Base-by-base conservation (phyloP, 371 early-diverging fungal species). In the Choanephora cucurbitarum region DNA sequence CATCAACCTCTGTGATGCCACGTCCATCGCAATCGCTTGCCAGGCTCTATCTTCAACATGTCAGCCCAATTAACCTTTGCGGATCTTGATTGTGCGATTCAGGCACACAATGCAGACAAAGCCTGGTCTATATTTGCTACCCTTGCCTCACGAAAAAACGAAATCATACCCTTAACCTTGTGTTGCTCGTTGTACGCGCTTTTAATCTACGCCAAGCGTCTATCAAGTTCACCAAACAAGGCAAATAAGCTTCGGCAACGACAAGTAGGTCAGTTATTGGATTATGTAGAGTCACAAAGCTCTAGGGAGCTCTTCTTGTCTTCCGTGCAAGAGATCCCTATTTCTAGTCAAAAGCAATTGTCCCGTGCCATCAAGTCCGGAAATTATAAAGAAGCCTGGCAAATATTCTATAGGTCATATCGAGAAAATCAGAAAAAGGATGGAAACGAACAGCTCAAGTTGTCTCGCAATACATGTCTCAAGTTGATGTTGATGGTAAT, bases 71-170 rank as follows among this genome's bases (percentile, higher is more conserved):
- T 77, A 6, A 41, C 44, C 10, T 56, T 77, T 7, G 47, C 56
- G 1, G 66, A 79, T 57, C 62, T 79, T 6, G 79, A 73, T 37
- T 52, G 51, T 22, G 62, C 76, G 15, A 61, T 79, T 51, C 62
- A 62, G 34, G 14, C 57, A n/a, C 57, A 59, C 17, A 63, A 75
- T 44, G 73, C 75, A n/a, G 73, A 73, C 24, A 64, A 62, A 51
- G 66, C 79, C 6, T 79, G 75, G 73, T 54, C 69, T 10, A 18
- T 75, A 14, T 79, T 74, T 49, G 37, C 44, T 9, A 71, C 73
- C 28, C 46, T 79, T n/a, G 40, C 66, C 15, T 23, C 55, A n/a
- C 60, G 61, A 57, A 55, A 58, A 18, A 55, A 54, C 24, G 55
- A 54, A 46, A 57, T 48, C 49, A 53, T 73, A 46, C 74, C 73